Base-by-base conservation (phyloP, 1,284 basidiomycete genomes). In the Ganoderma resinaceum region DNA sequence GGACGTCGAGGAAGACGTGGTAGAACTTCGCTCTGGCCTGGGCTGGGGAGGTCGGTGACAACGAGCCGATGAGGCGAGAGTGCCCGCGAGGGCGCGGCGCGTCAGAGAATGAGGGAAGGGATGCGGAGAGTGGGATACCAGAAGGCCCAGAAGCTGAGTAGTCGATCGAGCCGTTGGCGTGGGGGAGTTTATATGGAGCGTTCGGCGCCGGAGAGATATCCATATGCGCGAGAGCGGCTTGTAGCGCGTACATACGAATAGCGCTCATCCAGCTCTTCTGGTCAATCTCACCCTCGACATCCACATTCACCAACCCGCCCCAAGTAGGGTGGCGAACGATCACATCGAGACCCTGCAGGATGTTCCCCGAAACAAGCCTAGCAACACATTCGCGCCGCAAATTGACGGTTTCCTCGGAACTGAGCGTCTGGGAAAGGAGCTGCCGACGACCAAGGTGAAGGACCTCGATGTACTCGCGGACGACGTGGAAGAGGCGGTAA, bases 251-350 rank as follows among this genome's bases (percentile, higher is more conserved):
- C 91, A 97, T 96, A 71, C 95, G 88, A 69, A 95, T 89, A 6
- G 93, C 93, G 75, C 92, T 95, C 67, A 94, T 87, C 94, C 93
- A 95, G 76, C 89, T 94, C 61, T 91, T 85, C 23, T 86, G 81
- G 76, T 95, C 89, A 67, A 91, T 82, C 72, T 94, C 89, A 73
- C 92, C 89, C 76, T 95, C 91, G 23, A 93, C 88, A 73, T 95
- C 95, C 35, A 97, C 93, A 3, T 90, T 92, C 53, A 95, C 93
- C 29, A 99, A 85, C 4, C 91, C 93, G 23, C 97, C 97, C 84
- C 94, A 95, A 12, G 90, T 91, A 16, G 97, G 94, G 81, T 98
- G 96, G 26, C 97, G 88, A 14, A 99, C 97, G 74, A 99, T 97
- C 69, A 99, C 91, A 77, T 99, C 97, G 59, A 98, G 82, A 3